Base-by-base conservation (phyloP, 75 land plant genomes). In the Sequoia sempervirens region DNA sequence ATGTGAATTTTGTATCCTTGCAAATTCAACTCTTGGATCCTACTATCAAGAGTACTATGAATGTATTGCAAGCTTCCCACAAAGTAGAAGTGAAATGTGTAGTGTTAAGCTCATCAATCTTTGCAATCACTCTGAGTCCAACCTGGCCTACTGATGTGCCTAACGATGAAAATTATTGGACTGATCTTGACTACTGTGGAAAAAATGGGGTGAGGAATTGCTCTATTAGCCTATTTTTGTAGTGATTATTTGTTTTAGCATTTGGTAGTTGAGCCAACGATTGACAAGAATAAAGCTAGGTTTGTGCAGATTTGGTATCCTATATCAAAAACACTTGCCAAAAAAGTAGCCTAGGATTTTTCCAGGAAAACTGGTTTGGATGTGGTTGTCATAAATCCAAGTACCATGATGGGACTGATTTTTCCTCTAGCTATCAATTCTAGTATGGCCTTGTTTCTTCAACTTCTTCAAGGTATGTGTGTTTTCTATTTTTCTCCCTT, bases 271-370 rank as follows among this genome's bases (percentile, higher is more conserved):
- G n/a, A n/a, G n/a, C n/a, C n/a, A n/a, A n/a, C n/a, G n/a, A n/a
- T n/a, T n/a, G n/a, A n/a, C n/a, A n/a, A n/a, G n/a, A n/a, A n/a
- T n/a, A n/a, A n/a, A n/a, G n/a, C n/a, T n/a, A n/a, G n/a, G n/a
- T n/a, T n/a, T n/a, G n/a, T n/a, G n/a, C n/a, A n/a, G 88, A 18
- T 90, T 15, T 92, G 96, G 94, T 94, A 94, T 86, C 89, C 93
- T 56, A 61, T 86, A 23, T 90, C 96, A 5, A 94, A 94, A 78
- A 92, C 94, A 14, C 58, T 92, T 43, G 96, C 94, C 1, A 94
- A 94, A 70, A 91, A 88, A 81, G 93, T 90, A 17, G 91, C 94
- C 4, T 94, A 94, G 96, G 91, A 89, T 20, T 94, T 91, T 87
- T 82, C 91, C 3, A 84, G 88, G 72, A 89, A 88, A 85, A 91